Evolutionary conservation across 1,284 basidiomycete species (phyloP).

Genomic region (Cryptococcus depauperatus): DNA sequence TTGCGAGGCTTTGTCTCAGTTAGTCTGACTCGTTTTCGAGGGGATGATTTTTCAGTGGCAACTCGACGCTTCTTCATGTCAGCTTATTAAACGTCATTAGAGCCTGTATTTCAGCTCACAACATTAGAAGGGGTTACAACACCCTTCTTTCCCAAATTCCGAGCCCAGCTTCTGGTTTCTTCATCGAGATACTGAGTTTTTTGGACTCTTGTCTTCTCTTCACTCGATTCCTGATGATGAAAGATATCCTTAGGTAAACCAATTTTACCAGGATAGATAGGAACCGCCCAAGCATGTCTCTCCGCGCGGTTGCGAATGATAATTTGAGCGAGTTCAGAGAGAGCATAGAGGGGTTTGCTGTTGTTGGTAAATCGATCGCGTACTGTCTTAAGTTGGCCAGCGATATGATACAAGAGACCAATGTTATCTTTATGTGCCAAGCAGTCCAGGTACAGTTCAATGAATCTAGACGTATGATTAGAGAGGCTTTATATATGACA

Average conservation of each 20-base stretch:
- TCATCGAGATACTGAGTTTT: constrained; percentile 28
- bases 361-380: constrained; percentile 52
- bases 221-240: constrained; percentile 26
- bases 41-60: constrained; percentile 6
- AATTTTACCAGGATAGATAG: constrained; percentile 71
- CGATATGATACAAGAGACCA: constrained; percentile 72
- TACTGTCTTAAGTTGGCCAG: constrained; percentile 75
- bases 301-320: constrained; percentile 67
- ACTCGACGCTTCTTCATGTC: constrained; percentile 4
- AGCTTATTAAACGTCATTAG: too few relatives aligned
- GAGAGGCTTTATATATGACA: background rate
- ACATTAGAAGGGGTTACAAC: constrained; percentile 2
- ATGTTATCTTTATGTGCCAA: constrained; percentile 70
- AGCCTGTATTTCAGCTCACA: constrained; percentile 6
- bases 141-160: constrained; percentile 16
- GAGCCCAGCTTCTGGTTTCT: constrained; percentile 24
- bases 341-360: constrained; percentile 63
- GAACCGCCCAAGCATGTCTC: constrained; percentile 63
- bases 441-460: constrained; percentile 77
- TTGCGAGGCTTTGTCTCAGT: constrained; percentile 3
- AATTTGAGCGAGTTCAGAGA: constrained; percentile 81
- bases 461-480: constrained; percentile 54
- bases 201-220: constrained; percentile 19
- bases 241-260: constrained; percentile 78
- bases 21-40: constrained; percentile 11